These are phyloP conservation scores for Thalia dealbata DNA, from an alignment of 176 grass and related monocot genomes.

Conservation along the genomic window DNA sequence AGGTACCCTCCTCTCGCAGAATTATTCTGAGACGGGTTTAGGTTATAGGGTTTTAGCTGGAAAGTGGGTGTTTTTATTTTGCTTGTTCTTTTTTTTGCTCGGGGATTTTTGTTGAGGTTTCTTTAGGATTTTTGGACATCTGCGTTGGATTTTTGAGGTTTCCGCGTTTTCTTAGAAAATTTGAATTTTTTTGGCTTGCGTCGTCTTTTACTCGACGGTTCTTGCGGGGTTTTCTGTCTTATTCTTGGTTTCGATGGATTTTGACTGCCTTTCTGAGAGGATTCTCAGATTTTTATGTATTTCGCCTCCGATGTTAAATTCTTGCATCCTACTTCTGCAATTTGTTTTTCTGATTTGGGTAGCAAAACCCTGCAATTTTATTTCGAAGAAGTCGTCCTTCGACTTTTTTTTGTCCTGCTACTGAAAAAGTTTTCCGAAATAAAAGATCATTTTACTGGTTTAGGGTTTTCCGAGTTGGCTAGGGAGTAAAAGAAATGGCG, in stretches of 20 bases:
- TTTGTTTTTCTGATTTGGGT: no score
- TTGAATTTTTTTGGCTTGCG: neutral
- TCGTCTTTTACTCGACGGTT: neutral
- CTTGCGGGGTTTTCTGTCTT: neutral
- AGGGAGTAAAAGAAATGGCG: neutral
- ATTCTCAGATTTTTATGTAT: no score
- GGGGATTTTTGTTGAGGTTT: no score
- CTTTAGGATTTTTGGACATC: no score
- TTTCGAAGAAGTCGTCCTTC: neutral
- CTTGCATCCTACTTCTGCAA: neutral
- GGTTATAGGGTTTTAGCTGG: neutral
- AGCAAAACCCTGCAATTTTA: no score
- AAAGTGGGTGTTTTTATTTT: neutral
- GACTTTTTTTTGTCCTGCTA: neutral
- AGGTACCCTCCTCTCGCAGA: neutral
- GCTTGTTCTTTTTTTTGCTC: no score
- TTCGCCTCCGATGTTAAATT: no score
- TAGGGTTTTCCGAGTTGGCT: neutral
- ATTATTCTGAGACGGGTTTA: neutral
- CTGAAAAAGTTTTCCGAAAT: no score
- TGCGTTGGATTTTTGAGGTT: no score
- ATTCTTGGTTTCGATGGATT: neutral
- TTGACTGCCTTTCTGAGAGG: neutral
- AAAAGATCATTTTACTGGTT: neutral
- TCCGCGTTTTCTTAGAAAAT: neutral